Conservation (phyloP, 2,329 filamentous ascomycete species). For the Aphanoascus verrucosus region DNA sequence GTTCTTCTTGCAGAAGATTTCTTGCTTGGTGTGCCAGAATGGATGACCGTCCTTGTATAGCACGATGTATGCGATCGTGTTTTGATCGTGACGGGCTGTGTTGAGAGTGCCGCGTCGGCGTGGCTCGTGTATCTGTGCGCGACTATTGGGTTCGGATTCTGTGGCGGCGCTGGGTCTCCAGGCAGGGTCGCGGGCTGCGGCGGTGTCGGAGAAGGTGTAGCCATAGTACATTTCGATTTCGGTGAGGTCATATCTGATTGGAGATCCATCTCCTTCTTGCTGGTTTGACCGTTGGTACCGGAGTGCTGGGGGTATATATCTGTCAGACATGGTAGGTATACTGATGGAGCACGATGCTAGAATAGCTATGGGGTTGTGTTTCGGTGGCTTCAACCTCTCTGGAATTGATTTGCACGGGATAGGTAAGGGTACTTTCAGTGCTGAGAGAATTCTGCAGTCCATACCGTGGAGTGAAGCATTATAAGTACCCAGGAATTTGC, state of each 20-base stretch:
- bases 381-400: too few species aligned
- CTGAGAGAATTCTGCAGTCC: too few species aligned
- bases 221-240: constrained; percentile 8
- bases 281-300: neutral
- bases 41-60: constrained; percentile 7
- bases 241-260: neutral
- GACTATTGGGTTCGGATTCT: neutral
- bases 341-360: neutral
- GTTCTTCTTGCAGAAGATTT: constrained; percentile 11
- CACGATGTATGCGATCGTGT: constrained; percentile 8
- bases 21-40: constrained; percentile 11
- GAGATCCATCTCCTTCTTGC: neutral
- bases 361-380: too few species aligned
- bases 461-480: too few species aligned
- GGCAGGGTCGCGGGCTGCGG: neutral
- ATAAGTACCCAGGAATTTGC: too few species aligned
- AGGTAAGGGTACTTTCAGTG: too few species aligned
- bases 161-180: neutral
- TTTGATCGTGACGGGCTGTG: too few species aligned
- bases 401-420: too few species aligned
- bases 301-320: constrained; percentile 11
- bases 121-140: too few species aligned
- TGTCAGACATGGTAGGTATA: neutral
- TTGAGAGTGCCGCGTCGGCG: constrained; percentile 4
- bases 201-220: neutral